Evolutionary conservation across 306 rosid genomes (phyloP), one percentile per base, ranked within the genome.

Genomic region (Echinosophora koreensis): DNA sequence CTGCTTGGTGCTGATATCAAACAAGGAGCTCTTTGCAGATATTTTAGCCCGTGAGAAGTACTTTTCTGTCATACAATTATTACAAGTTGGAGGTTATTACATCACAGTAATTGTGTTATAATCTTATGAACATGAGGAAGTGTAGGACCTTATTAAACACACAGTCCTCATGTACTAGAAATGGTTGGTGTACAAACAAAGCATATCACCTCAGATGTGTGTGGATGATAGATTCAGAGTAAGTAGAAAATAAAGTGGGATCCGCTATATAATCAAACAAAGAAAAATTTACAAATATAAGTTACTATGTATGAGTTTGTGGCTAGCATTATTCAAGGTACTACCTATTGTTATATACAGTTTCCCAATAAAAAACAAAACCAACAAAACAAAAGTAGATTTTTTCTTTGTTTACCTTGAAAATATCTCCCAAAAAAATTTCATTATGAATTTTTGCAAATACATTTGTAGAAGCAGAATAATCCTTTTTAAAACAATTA

Each of bases 41-140:
- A 54, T 66, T 66, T 44, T 44, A 5, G 42, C 55, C 10, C 38
- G 12, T 56, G 62, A 8, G 59, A 16, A 6, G 28, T 6, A 7
- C 22, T 52, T 52, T 51, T 42, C 71, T 41, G 71, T 42, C 18
- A 38, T 22, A 22, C 22, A 22, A 22, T 22, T n/a, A n/a, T n/a
- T 14, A 63, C 30, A 63, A 63, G 30, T 63, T 63, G 69, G 49
- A n/a, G 30, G 32, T 7, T 63, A 63, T 64, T 39, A 64, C 51
- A 64, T 38, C 69, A 39, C 9, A 4, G 27, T 16, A 38, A 44
- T 3, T 3, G n/a, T 38, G 3, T 16, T 15, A 47, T 6, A 63
- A 10, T 63, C 49, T 60, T 42, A 60, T 60, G 60, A 17, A 5
- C 30, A 17, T 1, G 30, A 56, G 42, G 41, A 37, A 35, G 18